Percentiles rank a stretch among this genome's conserved stretches.
Conservation (phyloP, 805 yeast species). For the Ogataea polymorpha region DNA sequence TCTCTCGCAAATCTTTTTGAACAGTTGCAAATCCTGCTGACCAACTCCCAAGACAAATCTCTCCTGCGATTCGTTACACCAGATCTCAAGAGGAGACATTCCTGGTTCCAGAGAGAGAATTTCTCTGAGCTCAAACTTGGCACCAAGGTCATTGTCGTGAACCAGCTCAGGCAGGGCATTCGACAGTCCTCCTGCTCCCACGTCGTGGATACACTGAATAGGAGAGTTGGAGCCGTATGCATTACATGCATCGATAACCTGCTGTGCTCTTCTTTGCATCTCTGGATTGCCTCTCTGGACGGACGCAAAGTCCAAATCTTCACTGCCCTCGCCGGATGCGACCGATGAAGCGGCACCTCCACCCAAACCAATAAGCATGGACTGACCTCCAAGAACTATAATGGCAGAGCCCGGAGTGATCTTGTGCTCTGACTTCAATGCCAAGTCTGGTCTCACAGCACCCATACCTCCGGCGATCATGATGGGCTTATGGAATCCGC, state of each 20-base stretch:
- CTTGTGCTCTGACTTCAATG: slow-evolving; percentile 72
- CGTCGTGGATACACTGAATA: slow-evolving; percentile 95
- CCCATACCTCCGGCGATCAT: slow-evolving; percentile 99
- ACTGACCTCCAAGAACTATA: slow-evolving; percentile 95
- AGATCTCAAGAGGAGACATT: slow-evolving; percentile 99
- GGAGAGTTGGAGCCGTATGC: slow-evolving; percentile 74
- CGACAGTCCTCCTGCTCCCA: slow-evolving; percentile 98
- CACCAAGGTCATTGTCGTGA: slow-evolving; percentile 96
- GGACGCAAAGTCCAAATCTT: slow-evolving; percentile 95
- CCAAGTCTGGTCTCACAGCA: slow-evolving; percentile 88
- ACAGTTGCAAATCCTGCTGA: slow-evolving; percentile 66
- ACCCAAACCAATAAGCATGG: slow-evolving; percentile 97
- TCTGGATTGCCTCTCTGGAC: slow-evolving; percentile 99
- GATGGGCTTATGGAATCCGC: slow-evolving; percentile 98
- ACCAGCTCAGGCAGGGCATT: slow-evolving; percentile 97
- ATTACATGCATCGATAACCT: slow-evolving; percentile 92
- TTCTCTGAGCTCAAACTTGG: slow-evolving; percentile 84
- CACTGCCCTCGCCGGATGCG: slow-evolving; percentile 95
- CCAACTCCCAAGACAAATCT: slow-evolving; percentile 93
- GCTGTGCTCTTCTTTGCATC: slow-evolving; percentile 98
- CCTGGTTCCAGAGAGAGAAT: slow-evolving; percentile 91
- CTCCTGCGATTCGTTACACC: slow-evolving; percentile 99
- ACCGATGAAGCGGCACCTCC: slow-evolving; percentile 99
- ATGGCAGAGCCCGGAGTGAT: slow-evolving; percentile 90
- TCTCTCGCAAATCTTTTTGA: slow-evolving; percentile 80